Conservation (phyloP, 306 rosid species). For the Prunus kanzakura region DNA sequence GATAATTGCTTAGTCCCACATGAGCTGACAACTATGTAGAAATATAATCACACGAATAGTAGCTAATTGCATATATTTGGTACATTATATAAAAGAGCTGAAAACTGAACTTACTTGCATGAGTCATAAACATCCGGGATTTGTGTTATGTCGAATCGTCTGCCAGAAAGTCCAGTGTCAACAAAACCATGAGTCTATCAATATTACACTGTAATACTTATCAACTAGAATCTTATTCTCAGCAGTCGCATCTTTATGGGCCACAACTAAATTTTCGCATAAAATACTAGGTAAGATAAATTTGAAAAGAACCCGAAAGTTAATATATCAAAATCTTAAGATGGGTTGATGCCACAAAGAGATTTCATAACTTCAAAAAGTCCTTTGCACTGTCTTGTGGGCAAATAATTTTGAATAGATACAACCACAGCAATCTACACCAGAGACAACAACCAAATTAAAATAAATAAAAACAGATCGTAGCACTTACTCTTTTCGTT, state of each 20-base stretch:
- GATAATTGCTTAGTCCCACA: neutral
- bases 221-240: neutral
- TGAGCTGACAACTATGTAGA: neutral
- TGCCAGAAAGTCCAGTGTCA: slow-evolving; percentile 44
- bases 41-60: neutral
- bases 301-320: neutral
- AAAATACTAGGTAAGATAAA: neutral
- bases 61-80: neutral
- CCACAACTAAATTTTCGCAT: neutral
- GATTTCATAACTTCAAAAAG: neutral
- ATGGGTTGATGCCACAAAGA: neutral
- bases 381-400: neutral
- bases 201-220: slow-evolving; percentile 1
- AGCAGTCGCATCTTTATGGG: slow-evolving; percentile 1
- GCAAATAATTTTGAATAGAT: neutral
- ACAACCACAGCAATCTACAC: neutral
- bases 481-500: slow-evolving; percentile 82
- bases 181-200: neutral
- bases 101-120: slow-evolving; percentile 77
- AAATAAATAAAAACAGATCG: neutral
- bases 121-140: slow-evolving; percentile 98
- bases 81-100: neutral
- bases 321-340: neutral
- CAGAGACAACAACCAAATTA: slow-evolving; percentile 17
- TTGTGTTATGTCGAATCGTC: slow-evolving; percentile 88